Percentiles rank a stretch among this genome's conserved stretches.
Evolutionary conservation across 140 eudicot species (phyloP).

Genomic region (Ambrosia hybrid): DNA sequence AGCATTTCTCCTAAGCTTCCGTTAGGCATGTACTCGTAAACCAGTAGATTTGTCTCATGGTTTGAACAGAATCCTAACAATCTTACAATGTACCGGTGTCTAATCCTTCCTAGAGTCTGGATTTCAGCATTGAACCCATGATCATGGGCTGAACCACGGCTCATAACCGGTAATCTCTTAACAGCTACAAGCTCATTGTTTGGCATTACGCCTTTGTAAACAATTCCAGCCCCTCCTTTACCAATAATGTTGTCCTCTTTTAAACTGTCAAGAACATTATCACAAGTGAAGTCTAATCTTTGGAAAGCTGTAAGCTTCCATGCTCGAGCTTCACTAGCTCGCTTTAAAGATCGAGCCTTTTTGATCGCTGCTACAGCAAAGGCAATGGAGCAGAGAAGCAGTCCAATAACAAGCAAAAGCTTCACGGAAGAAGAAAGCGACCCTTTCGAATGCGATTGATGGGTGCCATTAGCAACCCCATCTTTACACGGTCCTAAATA

Average conservation of each 20-base stretch:
- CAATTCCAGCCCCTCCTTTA: constrained; percentile 68
- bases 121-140: constrained; percentile 74
- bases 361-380: constrained; percentile 54
- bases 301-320: constrained; percentile 72
- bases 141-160: constrained; percentile 64
- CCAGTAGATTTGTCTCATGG: constrained; percentile 57
- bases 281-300: constrained; percentile 52
- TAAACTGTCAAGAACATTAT: constrained; percentile 54
- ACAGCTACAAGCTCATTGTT: constrained; percentile 54
- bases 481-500: constrained; percentile 58
- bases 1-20: constrained; percentile 62
- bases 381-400: constrained; percentile 48
- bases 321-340: constrained; percentile 52
- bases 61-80: constrained; percentile 59
- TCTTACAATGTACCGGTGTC: constrained; percentile 61
- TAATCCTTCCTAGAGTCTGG: constrained; percentile 60
- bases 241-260: constrained; percentile 64
- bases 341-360: constrained; percentile 51
- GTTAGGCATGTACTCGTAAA: constrained; percentile 64
- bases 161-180: constrained; percentile 54
- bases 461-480: constrained; percentile 37
- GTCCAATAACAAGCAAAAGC: constrained; percentile 58
- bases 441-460: constrained; percentile 44
- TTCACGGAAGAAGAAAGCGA: constrained; percentile 44
- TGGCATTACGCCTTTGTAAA: constrained; percentile 66